Percentiles rank a stretch among this genome's conserved stretches.
Evolutionary conservation across 2,329 filamentous ascomycete species (phyloP).

Genomic region (Daldinia sp.): DNA sequence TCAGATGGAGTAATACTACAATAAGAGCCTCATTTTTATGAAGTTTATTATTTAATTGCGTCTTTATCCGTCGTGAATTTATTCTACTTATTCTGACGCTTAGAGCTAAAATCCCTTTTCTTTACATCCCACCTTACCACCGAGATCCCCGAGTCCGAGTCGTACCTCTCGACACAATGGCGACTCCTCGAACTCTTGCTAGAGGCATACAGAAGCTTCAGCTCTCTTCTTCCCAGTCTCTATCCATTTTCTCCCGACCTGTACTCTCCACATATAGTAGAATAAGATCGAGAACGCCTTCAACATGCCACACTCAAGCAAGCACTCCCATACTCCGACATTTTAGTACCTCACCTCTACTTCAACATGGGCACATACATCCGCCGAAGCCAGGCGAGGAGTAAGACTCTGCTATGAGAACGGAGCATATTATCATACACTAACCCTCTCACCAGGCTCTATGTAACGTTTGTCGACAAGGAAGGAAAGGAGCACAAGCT

Average conservation of each 20-base stretch:
- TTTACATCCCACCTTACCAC: slow-evolving; percentile 21
- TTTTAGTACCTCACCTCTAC: slow-evolving; percentile 74
- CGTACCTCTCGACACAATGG: slow-evolving; percentile 30
- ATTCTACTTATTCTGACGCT: neutral
- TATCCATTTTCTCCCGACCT: slow-evolving; percentile 25
- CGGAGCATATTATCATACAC: slow-evolving; percentile 21
- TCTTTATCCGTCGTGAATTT: neutral
- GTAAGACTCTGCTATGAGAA: slow-evolving; percentile 62
- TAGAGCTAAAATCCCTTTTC: neutral
- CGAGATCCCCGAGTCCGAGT: slow-evolving; percentile 29
- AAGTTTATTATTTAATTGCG: slow-evolving; percentile 11
- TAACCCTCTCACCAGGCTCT: slow-evolving; percentile 68
- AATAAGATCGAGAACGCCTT: slow-evolving; percentile 38
- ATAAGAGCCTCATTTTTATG: slow-evolving; percentile 22
- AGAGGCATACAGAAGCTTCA: slow-evolving; percentile 35
- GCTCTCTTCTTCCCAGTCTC: slow-evolving; percentile 16
- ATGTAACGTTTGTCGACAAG: slow-evolving; percentile 94
- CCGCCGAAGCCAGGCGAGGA: slow-evolving; percentile 92
- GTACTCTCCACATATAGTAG: slow-evolving; percentile 19
- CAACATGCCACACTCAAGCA: slow-evolving; percentile 24
- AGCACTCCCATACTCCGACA: slow-evolving; percentile 52
- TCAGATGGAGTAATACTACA: slow-evolving; percentile 21
- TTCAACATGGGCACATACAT: slow-evolving; percentile 81
- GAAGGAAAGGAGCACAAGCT: slow-evolving; percentile 81
- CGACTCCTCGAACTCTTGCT: slow-evolving; percentile 36